Base-by-base conservation (phyloP, 305 asterid genomes). In the Fraxinus sp. region DNA sequence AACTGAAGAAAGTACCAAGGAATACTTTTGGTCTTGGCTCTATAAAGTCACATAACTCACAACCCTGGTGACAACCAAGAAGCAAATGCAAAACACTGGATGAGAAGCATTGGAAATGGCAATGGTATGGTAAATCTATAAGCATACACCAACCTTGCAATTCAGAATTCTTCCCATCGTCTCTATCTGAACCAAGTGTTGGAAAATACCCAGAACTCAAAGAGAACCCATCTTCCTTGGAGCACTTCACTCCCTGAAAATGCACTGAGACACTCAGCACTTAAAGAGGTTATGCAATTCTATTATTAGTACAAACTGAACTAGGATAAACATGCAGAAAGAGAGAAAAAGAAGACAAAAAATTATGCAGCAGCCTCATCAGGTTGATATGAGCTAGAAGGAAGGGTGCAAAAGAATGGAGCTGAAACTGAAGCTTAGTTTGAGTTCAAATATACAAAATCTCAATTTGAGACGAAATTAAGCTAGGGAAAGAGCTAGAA, bases 131-230 rank as follows among this genome's bases (percentile, higher is more conserved):
- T 41, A 41, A 81, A 66, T 82, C 78, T 37, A 73, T 57, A 71
- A 36, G 28, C 68, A 78, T 79, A 79, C 59, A 81, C 84, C 82
- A 83, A 97, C 98, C 98, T 92, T 86, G 91, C 44, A 88, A 81
- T 80, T 92, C 98, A 28, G 80, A 73, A 85, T 83, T 91, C 88
- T 90, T 93, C 75, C 82, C 83, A 24, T 85, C 78, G 80, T 91
- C 97, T 89, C 87, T 94, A 83, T 92, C 97, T 33, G 98, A 78
- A 35, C 94, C 94, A 77, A 97, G 98, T 30, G 95, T 92, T 3
- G 99, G 99, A 91, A 97, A 97, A 89, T 97, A 98, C 81, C 98
- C 97, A 84, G 97, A 88, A 83, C 87, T 89, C 82, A 97, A 90
- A 46, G 99, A 92, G 87, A 95, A 95, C n/a, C 87, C 94, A 57